A percentile compares a stretch with the other conserved stretches of the same genome.
These are phyloP conservation scores for Malbranchea zuffiana DNA, from an alignment of 2,329 filamentous ascomycete genomes.

Conservation along the genomic window DNA sequence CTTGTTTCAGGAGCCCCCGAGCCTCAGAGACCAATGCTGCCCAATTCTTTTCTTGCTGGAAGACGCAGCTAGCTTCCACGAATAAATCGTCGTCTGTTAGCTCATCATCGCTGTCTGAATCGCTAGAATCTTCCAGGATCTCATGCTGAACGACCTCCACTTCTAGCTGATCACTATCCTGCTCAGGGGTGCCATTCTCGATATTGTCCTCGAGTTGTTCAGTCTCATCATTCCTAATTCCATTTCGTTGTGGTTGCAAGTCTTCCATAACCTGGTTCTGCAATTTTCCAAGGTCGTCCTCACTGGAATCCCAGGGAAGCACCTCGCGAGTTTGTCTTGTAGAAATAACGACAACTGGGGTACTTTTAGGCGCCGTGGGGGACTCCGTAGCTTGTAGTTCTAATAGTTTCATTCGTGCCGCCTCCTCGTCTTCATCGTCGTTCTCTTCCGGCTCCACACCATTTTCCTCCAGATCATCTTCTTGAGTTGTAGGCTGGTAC, in stretches of 20 bases:
- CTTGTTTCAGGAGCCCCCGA: slow-evolving; percentile 3
- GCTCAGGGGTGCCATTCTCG: too few species aligned
- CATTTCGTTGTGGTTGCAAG: too few species aligned
- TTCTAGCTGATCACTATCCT: too few species aligned
- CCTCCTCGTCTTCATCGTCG: slow-evolving; percentile 1
- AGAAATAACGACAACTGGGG: too few species aligned
- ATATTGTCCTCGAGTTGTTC: too few species aligned
- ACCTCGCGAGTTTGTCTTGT: too few species aligned
- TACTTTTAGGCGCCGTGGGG: too few species aligned
- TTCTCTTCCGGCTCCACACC: neutral
- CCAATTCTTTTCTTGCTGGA: slow-evolving; percentile 12
- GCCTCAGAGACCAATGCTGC: slow-evolving; percentile 11
- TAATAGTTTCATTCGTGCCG: too few species aligned
- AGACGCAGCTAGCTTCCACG: slow-evolving; percentile 5
- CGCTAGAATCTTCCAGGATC: neutral
- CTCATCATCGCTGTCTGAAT: slow-evolving; percentile 1
- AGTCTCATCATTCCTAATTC: too few species aligned
- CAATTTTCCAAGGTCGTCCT: neutral
- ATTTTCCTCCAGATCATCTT: neutral
- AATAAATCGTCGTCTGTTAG: slow-evolving; percentile 8
- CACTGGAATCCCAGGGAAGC: too few species aligned
- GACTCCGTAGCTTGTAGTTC: too few species aligned
- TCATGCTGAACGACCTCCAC: neutral
- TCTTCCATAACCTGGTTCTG: neutral
- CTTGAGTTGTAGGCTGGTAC: slow-evolving; percentile 2